Conservation (phyloP, 108 stramenopile species). For the Skeletonema potamos region DNA sequence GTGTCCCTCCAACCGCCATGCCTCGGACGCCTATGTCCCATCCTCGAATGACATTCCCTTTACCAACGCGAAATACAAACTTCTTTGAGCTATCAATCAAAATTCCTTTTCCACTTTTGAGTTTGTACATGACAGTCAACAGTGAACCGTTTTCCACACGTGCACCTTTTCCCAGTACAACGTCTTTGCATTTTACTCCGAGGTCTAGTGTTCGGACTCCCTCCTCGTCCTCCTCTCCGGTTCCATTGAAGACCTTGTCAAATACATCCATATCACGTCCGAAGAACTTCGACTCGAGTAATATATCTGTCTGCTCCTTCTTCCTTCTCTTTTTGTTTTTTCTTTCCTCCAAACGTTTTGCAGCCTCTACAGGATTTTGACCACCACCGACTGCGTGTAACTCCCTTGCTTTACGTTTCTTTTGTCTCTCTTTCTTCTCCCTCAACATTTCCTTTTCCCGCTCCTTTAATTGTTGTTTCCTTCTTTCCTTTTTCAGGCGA, state of each 20-base stretch:
- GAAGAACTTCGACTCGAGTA: conserved; percentile 2
- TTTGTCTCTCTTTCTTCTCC: conserved; percentile 24
- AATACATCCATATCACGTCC: conserved; percentile 1
- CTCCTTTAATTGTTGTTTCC: neutral
- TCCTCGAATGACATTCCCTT: conserved; percentile 62
- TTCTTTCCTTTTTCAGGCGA: conserved; percentile 6
- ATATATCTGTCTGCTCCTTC: conserved; percentile 12
- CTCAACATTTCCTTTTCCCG: neutral
- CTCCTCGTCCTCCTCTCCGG: neutral
- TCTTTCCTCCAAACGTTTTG: conserved; percentile 2
- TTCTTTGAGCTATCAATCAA: conserved; percentile 47
- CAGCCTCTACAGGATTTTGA: neutral
- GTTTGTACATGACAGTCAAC: conserved; percentile 34
- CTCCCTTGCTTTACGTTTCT: conserved; percentile 25
- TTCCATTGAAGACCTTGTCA: conserved; percentile 11
- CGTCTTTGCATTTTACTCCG: conserved; percentile 52
- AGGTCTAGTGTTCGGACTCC: conserved; percentile 15
- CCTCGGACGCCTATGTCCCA: conserved; percentile 76
- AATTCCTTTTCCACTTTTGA: conserved; percentile 33
- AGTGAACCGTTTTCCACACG: conserved; percentile 30
- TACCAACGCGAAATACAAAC: conserved; percentile 50
- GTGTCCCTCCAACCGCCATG: conserved; percentile 74
- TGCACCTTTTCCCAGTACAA: conserved; percentile 44
- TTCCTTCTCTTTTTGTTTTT: neutral
- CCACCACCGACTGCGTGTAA: neutral